A percentile compares a stretch with the other conserved stretches of the same genome.
Evolutionary conservation across 2,329 filamentous ascomycete genomes (phyloP).

Genomic region (Paramyrothecium roridum): DNA sequence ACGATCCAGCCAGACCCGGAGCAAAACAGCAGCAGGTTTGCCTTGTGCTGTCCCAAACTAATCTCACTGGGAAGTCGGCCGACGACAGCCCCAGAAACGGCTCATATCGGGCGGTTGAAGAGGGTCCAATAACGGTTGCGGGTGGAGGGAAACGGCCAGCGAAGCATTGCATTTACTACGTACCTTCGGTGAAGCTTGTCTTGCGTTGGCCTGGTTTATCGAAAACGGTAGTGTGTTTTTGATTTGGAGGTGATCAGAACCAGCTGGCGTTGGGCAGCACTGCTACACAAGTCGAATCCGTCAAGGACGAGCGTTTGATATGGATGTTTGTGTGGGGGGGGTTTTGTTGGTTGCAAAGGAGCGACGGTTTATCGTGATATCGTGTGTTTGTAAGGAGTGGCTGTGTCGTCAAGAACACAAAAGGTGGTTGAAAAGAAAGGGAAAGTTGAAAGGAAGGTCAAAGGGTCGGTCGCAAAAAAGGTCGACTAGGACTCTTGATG

Average conservation of each 20-base stretch:
- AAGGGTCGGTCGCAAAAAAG: constrained; percentile 1
- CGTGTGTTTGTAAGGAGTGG: constrained; percentile 19
- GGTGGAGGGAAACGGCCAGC: too few species aligned
- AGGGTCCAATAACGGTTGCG: too few species aligned
- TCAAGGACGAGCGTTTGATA: constrained; percentile 1
- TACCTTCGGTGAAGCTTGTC: background rate
- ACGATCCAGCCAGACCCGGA: too few species aligned
- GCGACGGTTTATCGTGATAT: background rate
- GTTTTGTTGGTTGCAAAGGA: background rate
- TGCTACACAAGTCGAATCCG: constrained; percentile 3
- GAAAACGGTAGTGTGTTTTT: constrained; percentile 4
- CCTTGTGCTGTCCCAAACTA: too few species aligned
- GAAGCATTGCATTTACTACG: background rate
- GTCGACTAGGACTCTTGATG: constrained; percentile 2
- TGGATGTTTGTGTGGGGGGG: background rate
- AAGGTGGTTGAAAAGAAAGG: constrained; percentile 2
- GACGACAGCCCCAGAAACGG: too few species aligned
- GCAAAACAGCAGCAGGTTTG: too few species aligned
- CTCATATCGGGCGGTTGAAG: too few species aligned
- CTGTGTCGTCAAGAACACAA: constrained; percentile 28
- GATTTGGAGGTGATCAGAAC: constrained; percentile 11
- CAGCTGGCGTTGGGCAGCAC: constrained; percentile 13
- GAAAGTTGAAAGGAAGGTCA: constrained; percentile 2
- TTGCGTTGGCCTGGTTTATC: background rate
- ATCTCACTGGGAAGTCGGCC: too few species aligned